Evolutionary conservation across 371 early-diverging fungal genomes (phyloP), one percentile per base, ranked within the genome.

Genomic region (Mortierella sp.): DNA sequence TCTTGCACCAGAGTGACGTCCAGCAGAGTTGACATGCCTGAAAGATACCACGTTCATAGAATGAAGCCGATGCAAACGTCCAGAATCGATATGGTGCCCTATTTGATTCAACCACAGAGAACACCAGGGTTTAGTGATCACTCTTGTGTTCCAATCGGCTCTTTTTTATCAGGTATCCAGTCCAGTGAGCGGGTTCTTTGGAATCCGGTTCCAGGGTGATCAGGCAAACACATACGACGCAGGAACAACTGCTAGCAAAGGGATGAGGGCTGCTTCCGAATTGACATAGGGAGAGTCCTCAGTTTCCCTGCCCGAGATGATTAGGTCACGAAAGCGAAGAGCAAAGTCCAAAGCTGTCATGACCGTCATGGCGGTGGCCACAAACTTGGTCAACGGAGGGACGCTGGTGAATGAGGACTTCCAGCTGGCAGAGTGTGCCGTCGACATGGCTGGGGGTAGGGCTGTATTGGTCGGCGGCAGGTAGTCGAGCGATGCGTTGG

Each of bases 51-150:
- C 64, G 43, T 22, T 74, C 76, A 56, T 52, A 74, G 40, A 74
- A 63, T 37, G 68, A 53, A 13, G 76, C 76, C 17, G 76, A 63
- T 28, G 68, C 76, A 53, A 74, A 67, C 1, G 76, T 74, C 76
- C 76, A 74, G 34, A 67, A 60, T 3, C 44, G 63, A 60, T 67
- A 74, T 12, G 61, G 76, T 3, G 64, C 76, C 2, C 76, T 74
- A 60, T 16, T 34, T 13, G 17, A 17, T 25, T 34, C 21, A 52
- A 45, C 14, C 31, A 25, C 6, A 25, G 0, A 19, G 60, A 17
- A n/a, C n/a, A n/a, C n/a, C n/a, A n/a, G n/a, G n/a, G n/a, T n/a
- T n/a, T n/a, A n/a, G n/a, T n/a, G n/a, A n/a, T n/a, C n/a, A n/a
- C n/a, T n/a, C n/a, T 17, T 22, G 10, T 21, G 51, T 40, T 8